Base-by-base conservation (phyloP, 257 asterid species). In the Coffea canephora region DNA sequence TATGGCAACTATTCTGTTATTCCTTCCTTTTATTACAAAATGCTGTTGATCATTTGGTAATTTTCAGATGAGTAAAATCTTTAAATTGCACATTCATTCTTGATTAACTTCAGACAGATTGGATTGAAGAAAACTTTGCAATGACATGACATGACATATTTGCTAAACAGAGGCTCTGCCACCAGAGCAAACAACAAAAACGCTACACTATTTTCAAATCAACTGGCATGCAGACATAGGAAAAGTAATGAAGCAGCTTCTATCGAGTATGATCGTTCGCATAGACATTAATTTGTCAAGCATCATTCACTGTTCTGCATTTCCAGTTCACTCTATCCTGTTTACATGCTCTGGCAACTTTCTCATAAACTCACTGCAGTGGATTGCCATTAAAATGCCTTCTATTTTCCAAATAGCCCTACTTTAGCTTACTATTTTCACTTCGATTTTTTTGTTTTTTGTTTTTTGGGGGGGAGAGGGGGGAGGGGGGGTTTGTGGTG, bases 141-240 rank as follows among this genome's bases (percentile, higher is more conserved):
- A 39, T 39, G 43, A 2, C 43, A 39, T 39, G 43, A 2, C 43
- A 39, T 39, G 43, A 39, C 43, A 39, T 39, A 31, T 31, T 31
- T 31, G 43, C 43, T 39, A 39, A 39, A 39, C 43, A 2, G 43
- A 39, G 5, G 43, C 43, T 39, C 43, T 39, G 43, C 43, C 43
- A 3, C 43, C 43, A 54, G 23, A 54, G 18, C 23, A 39, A 86
- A 86, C 66, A 34, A 25, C 8, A 8, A 69, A 69, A 25, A 59
- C 1, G 11, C 19, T 59, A 19, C 31, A 31, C 14, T 27, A 11
- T 8, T 10, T 27, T 66, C 21, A 3, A 5, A 21, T 21, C 21
- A 61, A 61, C 36, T 10, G 39, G 12, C 21, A 64, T 27, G 69
- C 69, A 64, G 27, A 25, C 36, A 64, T 4, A n/a, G 69, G 36